Evolutionary conservation across 768 basidiomycete species (phyloP).

Genomic region (Crassisporium funariophilum): DNA sequence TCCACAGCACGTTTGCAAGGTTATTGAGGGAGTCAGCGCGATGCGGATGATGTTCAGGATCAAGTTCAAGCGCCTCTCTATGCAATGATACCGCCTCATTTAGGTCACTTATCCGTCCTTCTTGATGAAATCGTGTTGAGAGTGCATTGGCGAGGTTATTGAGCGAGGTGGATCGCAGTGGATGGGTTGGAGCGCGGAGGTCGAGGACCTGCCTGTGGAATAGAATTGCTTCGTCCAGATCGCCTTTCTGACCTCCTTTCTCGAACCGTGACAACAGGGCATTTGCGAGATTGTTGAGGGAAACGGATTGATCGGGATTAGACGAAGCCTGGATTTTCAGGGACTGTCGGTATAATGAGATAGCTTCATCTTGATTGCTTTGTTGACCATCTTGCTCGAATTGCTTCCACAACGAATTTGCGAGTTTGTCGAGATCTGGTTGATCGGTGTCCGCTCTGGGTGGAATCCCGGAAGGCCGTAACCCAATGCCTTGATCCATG

Average conservation of each 20-base stretch:
- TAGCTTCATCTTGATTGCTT: conserved; percentile 1
- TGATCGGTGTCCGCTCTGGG: not conserved
- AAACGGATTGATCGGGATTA: not conserved
- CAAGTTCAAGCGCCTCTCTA: not conserved
- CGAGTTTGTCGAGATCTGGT: conserved; percentile 6
- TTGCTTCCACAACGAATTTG: not conserved
- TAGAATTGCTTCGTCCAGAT: conserved; percentile 7
- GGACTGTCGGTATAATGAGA: conserved; percentile 2
- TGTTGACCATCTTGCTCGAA: not conserved
- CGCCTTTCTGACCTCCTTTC: not conserved
- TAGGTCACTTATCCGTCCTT: not conserved
- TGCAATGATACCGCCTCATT: conserved; percentile 1
- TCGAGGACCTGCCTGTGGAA: not conserved
- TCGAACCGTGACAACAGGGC: not conserved
- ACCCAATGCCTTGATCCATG: conserved; percentile 5
- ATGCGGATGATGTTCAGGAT: not conserved
- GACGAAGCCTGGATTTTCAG: not conserved
- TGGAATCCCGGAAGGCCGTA: not conserved
- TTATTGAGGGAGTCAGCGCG: conserved; percentile 2
- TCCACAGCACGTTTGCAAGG: conserved; percentile 4
- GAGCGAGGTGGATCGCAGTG: not conserved
- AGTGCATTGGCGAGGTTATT: conserved; percentile 10
- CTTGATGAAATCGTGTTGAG: not conserved
- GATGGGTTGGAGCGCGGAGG: not conserved
- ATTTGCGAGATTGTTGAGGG: not conserved